Conservation (phyloP, 179 eudicot genomes). For the Spinacia oleracea region DNA sequence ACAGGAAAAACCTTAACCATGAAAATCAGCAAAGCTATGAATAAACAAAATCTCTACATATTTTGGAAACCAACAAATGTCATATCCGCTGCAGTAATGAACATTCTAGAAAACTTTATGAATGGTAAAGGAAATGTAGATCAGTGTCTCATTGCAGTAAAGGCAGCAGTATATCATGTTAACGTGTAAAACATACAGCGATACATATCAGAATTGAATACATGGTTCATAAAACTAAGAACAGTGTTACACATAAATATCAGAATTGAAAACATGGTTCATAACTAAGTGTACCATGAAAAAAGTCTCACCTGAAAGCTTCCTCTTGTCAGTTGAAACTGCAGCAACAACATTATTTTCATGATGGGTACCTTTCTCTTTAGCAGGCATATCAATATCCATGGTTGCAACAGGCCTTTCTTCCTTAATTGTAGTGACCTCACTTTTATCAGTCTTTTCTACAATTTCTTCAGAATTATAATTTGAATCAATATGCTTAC, state of each 20-base stretch:
- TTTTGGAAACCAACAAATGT: neutral
- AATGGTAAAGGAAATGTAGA: neutral
- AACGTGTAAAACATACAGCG: neutral
- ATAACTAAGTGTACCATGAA: neutral
- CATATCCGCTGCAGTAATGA: neutral
- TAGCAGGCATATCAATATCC: constrained; percentile 44
- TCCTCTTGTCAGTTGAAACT: constrained; percentile 64
- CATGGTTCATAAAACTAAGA: neutral
- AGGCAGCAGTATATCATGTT: neutral
- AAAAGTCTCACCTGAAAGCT: constrained; percentile 59
- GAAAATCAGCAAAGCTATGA: neutral
- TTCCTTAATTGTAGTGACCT: constrained; percentile 37
- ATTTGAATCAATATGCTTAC: constrained; percentile 62
- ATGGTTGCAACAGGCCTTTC: constrained; percentile 46
- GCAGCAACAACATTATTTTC: constrained; percentile 42
- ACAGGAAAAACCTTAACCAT: neutral
- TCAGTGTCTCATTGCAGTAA: neutral
- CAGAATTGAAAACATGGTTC: neutral
- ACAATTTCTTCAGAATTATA: constrained; percentile 42
- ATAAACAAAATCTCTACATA: neutral
- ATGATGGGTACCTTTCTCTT: constrained; percentile 31
- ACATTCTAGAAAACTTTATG: neutral
- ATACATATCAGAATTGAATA: neutral
- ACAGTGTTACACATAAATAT: neutral
- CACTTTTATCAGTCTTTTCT: constrained; percentile 42